These are phyloP conservation scores for Arthroderma sp. DNA, from an alignment of 2,329 filamentous ascomycete genomes.

Conservation along the genomic window DNA sequence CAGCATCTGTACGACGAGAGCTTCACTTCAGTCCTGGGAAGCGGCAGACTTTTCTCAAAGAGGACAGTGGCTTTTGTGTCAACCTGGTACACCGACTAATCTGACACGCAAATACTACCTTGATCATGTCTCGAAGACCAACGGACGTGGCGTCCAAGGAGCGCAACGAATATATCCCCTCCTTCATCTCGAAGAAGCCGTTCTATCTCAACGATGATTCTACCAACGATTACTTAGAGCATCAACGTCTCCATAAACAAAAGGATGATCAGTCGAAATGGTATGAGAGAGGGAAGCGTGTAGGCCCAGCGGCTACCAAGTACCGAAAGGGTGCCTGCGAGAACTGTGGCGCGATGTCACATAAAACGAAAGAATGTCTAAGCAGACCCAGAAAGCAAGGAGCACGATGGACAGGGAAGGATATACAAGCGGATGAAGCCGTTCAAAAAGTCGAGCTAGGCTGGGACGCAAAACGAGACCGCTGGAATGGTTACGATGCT, in stretches of 20 bases:
- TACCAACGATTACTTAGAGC: conserved; percentile 79
- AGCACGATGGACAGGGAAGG: conserved; percentile 79
- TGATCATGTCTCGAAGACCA: conserved; percentile 35
- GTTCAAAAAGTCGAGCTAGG: conserved; percentile 75
- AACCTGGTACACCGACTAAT: too few species aligned
- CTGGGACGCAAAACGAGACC: conserved; percentile 94
- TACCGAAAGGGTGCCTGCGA: conserved; percentile 97
- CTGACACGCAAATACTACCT: too few species aligned
- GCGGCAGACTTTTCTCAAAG: too few species aligned
- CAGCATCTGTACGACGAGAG: too few species aligned
- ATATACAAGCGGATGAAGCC: conserved; percentile 86
- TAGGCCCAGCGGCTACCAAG: conserved; percentile 81
- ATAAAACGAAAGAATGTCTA: conserved; percentile 89
- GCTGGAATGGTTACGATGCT: conserved; percentile 96
- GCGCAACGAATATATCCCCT: conserved; percentile 95
- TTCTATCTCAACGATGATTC: conserved; percentile 81
- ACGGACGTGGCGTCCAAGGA: conserved; percentile 54
- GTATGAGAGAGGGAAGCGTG: conserved; percentile 81
- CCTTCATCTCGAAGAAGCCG: conserved; percentile 94
- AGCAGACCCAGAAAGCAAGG: conserved; percentile 77
- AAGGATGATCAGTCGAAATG: conserved; percentile 63
- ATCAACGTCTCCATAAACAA: conserved; percentile 71
- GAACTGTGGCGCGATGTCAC: conserved; percentile 94
- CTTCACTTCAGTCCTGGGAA: too few species aligned
- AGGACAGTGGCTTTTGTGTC: too few species aligned